Conservation (phyloP, 2,329 filamentous ascomycete genomes). For the Balansia obtecta region DNA sequence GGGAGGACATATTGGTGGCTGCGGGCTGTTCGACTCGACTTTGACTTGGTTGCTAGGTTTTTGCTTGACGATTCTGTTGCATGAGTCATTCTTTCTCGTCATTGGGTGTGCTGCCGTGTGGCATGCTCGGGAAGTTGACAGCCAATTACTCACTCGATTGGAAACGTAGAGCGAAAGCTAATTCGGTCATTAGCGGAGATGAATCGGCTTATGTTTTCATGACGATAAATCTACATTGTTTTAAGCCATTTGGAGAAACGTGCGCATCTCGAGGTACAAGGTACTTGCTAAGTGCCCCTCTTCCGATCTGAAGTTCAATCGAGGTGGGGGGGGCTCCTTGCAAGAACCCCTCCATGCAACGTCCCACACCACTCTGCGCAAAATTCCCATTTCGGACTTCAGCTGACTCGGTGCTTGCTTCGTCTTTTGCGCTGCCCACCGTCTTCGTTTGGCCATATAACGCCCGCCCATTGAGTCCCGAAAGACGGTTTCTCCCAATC, state of each 20-base stretch:
- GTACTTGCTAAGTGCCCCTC: neutral
- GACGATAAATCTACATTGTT: no score
- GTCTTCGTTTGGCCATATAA: neutral
- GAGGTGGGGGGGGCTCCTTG: neutral
- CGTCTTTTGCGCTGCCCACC: neutral
- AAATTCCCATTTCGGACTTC: neutral
- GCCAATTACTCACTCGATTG: no score
- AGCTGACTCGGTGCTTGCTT: neutral
- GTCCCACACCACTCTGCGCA: neutral
- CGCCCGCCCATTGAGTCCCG: neutral
- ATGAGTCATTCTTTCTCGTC: no score
- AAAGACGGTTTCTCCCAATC: no score
- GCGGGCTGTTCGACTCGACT: no score
- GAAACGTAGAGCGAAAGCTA: no score
- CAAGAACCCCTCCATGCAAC: neutral
- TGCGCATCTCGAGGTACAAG: neutral
- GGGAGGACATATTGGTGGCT: constrained; percentile 15
- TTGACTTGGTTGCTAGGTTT: neutral
- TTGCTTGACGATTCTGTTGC: neutral
- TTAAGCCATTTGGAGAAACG: no score
- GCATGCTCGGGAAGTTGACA: no score
- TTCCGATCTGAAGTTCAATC: no score
- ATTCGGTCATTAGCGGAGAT: no score
- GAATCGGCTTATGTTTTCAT: no score
- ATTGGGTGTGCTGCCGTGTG: no score